Percentiles rank a stretch among this genome's conserved stretches.
phyloP scores from a whole-genome alignment of 768 basidiomycete species.

The Lentinula guzmanii region DNA sequence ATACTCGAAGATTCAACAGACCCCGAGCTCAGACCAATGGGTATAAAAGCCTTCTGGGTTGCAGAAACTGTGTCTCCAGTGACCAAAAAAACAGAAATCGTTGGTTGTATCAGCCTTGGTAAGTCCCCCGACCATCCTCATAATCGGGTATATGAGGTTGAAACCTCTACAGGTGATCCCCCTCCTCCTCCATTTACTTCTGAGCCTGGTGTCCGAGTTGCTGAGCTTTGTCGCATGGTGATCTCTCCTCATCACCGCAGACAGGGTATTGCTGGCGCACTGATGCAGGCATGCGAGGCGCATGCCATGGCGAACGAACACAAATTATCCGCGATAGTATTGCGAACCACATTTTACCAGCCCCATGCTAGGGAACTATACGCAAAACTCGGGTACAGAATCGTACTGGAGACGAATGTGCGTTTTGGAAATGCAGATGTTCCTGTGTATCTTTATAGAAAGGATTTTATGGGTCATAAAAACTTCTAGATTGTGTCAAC shows the following conservation, averaged over 20 bases:
- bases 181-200: constrained; percentile 1
- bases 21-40: not conserved
- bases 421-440: not conserved
- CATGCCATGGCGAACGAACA: not conserved
- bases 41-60: constrained; percentile 18
- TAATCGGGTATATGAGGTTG: not conserved
- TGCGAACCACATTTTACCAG: constrained; percentile 1
- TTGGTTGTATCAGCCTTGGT: constrained; percentile 18
- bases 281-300: not conserved
- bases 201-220: constrained; percentile 6
- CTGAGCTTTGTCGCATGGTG: constrained; percentile 21
- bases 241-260: constrained; percentile 17
- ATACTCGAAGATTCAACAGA: not conserved
- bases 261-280: constrained; percentile 13
- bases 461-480: not conserved
- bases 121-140: not conserved
- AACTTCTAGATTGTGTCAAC: too few species aligned
- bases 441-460: not conserved
- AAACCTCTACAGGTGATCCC: not conserved
- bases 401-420: not conserved
- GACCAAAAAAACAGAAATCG: constrained; percentile 7
- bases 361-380: not conserved
- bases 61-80: constrained; percentile 10
- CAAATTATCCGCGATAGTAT: not conserved
- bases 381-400: not conserved